Percentiles rank a stretch among this genome's conserved stretches.
Conservation (phyloP, 2,329 filamentous ascomycete species). For the Purpureocillium lavendulum region DNA sequence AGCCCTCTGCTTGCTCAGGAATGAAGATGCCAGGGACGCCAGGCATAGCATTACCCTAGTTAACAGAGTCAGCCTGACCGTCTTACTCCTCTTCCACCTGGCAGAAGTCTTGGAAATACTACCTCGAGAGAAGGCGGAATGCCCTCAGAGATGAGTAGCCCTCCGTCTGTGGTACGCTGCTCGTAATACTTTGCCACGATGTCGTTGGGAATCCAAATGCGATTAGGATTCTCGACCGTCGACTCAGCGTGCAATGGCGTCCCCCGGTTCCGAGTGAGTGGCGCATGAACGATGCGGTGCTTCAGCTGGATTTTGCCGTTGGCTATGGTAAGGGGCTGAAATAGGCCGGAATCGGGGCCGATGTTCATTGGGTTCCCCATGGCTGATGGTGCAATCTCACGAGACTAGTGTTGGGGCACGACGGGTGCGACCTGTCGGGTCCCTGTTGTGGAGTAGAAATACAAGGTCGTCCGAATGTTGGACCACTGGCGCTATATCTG, state of each 20-base stretch:
- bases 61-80: too few species aligned
- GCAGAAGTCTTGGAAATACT: too few species aligned
- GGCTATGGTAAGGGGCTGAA: constrained; percentile 24
- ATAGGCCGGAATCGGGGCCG: constrained; percentile 15
- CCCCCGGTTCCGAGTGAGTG: constrained; percentile 45
- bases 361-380: background rate
- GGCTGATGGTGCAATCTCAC: too few species aligned
- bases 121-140: constrained; percentile 37
- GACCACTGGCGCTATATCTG: too few species aligned
- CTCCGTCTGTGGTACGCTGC: constrained; percentile 31
- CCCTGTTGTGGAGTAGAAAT: too few species aligned
- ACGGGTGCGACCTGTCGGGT: too few species aligned
- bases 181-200: constrained; percentile 31
- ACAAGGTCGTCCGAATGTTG: too few species aligned
- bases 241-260: constrained; percentile 32
- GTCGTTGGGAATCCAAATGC: constrained; percentile 38
- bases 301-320: constrained; percentile 36
- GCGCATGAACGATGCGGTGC: constrained; percentile 42
- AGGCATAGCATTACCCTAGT: constrained; percentile 21
- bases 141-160: constrained; percentile 33
- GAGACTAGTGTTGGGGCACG: too few species aligned
- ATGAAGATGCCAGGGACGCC: constrained; percentile 52
- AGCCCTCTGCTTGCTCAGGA: constrained; percentile 44
- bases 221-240: constrained; percentile 35
- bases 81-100: background rate